Conservation (phyloP, 495 filamentous ascomycete species). For the Thermothielavioides terrestris region DNA sequence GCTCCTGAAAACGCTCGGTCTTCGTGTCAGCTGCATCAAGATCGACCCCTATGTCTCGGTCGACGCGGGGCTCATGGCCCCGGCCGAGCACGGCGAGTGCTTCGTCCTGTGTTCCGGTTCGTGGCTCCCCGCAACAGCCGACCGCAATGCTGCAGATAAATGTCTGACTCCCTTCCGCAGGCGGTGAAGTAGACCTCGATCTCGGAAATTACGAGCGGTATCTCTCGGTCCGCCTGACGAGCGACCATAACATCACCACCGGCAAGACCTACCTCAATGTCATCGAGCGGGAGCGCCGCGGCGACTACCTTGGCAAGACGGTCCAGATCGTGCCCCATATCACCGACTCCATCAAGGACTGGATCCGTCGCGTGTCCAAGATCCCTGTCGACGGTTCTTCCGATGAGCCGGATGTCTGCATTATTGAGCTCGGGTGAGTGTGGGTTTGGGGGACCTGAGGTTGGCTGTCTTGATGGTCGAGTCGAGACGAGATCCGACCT, state of each 20-base stretch:
- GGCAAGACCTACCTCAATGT: constrained; percentile 92
- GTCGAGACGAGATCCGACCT: too few relatives aligned
- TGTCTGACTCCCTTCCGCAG: constrained; percentile 14
- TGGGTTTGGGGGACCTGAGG: not conserved
- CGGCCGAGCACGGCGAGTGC: constrained; percentile 50
- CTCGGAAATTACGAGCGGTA: constrained; percentile 85
- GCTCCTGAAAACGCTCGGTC: constrained; percentile 74
- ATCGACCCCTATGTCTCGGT: constrained; percentile 82
- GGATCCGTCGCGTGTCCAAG: constrained; percentile 79
- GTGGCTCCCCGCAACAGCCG: not conserved
- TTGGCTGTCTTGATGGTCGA: too few relatives aligned
- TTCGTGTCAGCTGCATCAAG: constrained; percentile 42
- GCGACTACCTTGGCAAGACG: constrained; percentile 84
- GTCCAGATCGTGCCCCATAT: constrained; percentile 92
- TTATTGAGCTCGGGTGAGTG: constrained; percentile 51
- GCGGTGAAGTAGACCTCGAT: constrained; percentile 60
- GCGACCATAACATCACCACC: constrained; percentile 88
- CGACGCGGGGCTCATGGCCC: constrained; percentile 66
- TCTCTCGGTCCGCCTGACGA: constrained; percentile 52
- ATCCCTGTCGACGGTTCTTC: constrained; percentile 82
- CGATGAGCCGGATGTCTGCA: constrained; percentile 83
- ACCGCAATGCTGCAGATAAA: too few relatives aligned
- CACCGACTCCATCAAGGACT: constrained; percentile 83
- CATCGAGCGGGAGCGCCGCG: constrained; percentile 59
- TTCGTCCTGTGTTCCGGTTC: constrained; percentile 27